Evolutionary conservation across 2,329 filamentous ascomycete genomes (phyloP).

Genomic region (Ceratocystis albifundus): DNA sequence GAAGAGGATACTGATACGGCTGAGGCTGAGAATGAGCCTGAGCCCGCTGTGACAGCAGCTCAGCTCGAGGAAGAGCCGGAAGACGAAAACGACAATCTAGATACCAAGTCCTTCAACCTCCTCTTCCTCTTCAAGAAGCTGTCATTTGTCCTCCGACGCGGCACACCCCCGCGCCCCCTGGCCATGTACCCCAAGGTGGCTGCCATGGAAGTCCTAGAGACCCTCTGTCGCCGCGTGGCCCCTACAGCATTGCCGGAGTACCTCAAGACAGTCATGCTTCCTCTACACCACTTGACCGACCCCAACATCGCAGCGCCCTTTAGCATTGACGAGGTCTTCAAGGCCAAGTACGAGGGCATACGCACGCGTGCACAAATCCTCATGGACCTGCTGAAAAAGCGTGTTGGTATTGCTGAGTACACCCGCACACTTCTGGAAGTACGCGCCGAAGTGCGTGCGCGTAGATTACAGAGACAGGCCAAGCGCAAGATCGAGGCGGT

Average conservation of each 20-base stretch:
- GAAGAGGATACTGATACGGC: constrained; percentile 27
- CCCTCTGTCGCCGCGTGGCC: constrained; percentile 53
- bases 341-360: constrained; percentile 56
- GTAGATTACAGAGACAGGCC: constrained; percentile 59
- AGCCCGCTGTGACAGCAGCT: constrained; percentile 24
- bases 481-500: constrained; percentile 90
- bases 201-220: constrained; percentile 61
- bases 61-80: constrained; percentile 17
- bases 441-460: constrained; percentile 57
- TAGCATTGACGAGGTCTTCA: constrained; percentile 59
- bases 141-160: constrained; percentile 65
- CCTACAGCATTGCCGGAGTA: constrained; percentile 47
- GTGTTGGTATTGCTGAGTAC: constrained; percentile 69
- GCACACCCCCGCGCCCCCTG: constrained; percentile 51
- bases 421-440: constrained; percentile 62
- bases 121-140: constrained; percentile 69
- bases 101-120: constrained; percentile 34
- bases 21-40: constrained; percentile 34
- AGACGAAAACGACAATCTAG: constrained; percentile 18
- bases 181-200: constrained; percentile 63
- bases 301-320: constrained; percentile 59
- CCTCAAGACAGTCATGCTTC: constrained; percentile 47
- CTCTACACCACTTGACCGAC: constrained; percentile 75
- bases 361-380: constrained; percentile 62
- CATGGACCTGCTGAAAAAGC: constrained; percentile 73